Percentiles rank a stretch among this genome's conserved stretches.
These are phyloP conservation scores for Hsuehochloa calcarea DNA, from an alignment of 176 grass and related monocot species.

Conservation along the genomic window DNA sequence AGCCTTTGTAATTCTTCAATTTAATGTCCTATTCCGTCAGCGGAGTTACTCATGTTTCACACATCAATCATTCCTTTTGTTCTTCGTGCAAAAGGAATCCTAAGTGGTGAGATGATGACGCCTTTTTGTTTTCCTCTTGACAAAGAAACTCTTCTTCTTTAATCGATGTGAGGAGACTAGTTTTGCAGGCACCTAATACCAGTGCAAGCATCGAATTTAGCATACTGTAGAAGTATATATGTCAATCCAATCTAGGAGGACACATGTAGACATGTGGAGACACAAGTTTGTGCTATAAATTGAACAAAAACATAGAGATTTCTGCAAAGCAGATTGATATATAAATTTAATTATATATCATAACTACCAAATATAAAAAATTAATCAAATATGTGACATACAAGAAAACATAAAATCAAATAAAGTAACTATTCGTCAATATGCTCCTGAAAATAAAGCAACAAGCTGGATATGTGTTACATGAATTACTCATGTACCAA, in stretches of 20 bases:
- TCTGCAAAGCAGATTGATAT: conserved; percentile 4
- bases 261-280: background rate
- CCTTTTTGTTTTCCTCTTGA: background rate
- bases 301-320: background rate
- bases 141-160: background rate
- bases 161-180: background rate
- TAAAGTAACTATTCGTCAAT: background rate
- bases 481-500: background rate
- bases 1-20: background rate
- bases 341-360: background rate
- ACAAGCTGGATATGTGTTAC: background rate
- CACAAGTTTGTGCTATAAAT: background rate
- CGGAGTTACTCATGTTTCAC: background rate
- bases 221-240: background rate
- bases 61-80: background rate
- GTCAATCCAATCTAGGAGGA: background rate
- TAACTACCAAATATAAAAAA: background rate
- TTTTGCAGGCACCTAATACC: background rate
- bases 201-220: background rate
- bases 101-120: background rate
- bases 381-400: background rate
- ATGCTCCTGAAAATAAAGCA: background rate
- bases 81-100: background rate
- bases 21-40: background rate
- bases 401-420: background rate